Evolutionary conservation across 441 rosid genomes (phyloP), one percentile per base, ranked within the genome.

Genomic region (Kokia cookei): DNA sequence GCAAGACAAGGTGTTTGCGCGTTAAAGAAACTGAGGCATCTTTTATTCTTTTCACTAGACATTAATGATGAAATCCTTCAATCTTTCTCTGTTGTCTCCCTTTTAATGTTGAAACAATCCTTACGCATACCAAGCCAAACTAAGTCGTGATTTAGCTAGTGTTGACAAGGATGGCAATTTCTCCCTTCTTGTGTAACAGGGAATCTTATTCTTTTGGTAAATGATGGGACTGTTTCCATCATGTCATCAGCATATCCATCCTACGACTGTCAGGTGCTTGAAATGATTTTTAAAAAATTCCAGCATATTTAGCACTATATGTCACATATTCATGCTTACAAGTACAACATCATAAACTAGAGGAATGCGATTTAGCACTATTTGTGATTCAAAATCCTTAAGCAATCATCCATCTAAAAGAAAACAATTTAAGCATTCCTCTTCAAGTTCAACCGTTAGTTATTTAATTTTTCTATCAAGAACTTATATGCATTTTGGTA

Each of bases 401-500:
- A 9, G 5, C 48, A 45, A 66, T 47, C 42, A 66, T 26, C 71
- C 15, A 47, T 26, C 3, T 14, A 47, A 42, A 48, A 47, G 42
- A 66, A 26, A 66, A 66, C 14, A 9, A n/a, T 68, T 50, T 9
- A 29, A 50, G 12, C 43, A 66, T 66, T 65, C 55, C 55, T 45
- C 70, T 53, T 53, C 19, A 53, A 32, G 48, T 53, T 53, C 37
- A 53, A 35, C 61, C 62, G 17, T 53, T 17, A 53, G 47, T 35
- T 51, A 32, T 53, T 51, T 53, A 54, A 53, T 11, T 35, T 13
- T 69, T 68, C 61, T 45, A 51, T 14, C n/a, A 50, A 51, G 29
- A 68, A 68, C 57, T 68, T 68, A 69, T 32, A 29, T n/a, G 61
- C 73, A 53, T 54, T 70, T 22, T 22, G 51, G 48, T 37, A 70